phyloP scores from a whole-genome alignment of 352 stramenopile species.

The Phytopythium chamaehyphon region DNA sequence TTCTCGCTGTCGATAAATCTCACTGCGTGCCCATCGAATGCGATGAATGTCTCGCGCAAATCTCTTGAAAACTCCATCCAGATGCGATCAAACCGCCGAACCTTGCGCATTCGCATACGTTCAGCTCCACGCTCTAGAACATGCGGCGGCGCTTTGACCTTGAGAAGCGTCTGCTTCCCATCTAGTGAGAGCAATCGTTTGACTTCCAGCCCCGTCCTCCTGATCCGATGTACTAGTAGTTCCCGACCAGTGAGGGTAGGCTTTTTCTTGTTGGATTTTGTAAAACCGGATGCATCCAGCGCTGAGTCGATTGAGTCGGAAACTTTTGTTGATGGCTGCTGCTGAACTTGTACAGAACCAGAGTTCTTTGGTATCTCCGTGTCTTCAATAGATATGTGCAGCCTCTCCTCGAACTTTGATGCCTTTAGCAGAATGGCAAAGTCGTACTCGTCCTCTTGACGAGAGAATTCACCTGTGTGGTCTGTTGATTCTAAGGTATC shows the following conservation, averaged over 20 bases:
- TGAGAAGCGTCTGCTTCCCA: conserved; percentile 70
- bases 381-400: conserved; percentile 25
- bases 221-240: conserved; percentile 55
- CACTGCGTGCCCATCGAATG: conserved; percentile 52
- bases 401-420: conserved; percentile 60
- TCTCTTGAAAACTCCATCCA: conserved; percentile 80
- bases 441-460: conserved; percentile 74
- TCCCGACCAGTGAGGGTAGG: conserved; percentile 17
- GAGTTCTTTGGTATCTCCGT: too few species aligned
- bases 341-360: too few species aligned
- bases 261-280: conserved; percentile 1
- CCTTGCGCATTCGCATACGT: conserved; percentile 59
- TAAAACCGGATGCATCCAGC: too few species aligned
- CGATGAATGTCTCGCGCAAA: conserved; percentile 59
- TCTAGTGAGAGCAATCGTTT: conserved; percentile 74
- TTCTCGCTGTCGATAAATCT: conserved; percentile 81
- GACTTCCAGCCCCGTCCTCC: conserved; percentile 52
- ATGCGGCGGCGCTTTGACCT: conserved; percentile 62
- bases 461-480: conserved; percentile 53
- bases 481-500: conserved; percentile 10
- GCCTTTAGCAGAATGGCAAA: conserved; percentile 83
- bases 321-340: not conserved
- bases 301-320: too few species aligned
- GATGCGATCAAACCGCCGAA: conserved; percentile 58
- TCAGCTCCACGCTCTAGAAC: conserved; percentile 71